These are phyloP conservation scores for Pezicula radicicola DNA, from an alignment of 2,329 filamentous ascomycete genomes.

Conservation along the genomic window DNA sequence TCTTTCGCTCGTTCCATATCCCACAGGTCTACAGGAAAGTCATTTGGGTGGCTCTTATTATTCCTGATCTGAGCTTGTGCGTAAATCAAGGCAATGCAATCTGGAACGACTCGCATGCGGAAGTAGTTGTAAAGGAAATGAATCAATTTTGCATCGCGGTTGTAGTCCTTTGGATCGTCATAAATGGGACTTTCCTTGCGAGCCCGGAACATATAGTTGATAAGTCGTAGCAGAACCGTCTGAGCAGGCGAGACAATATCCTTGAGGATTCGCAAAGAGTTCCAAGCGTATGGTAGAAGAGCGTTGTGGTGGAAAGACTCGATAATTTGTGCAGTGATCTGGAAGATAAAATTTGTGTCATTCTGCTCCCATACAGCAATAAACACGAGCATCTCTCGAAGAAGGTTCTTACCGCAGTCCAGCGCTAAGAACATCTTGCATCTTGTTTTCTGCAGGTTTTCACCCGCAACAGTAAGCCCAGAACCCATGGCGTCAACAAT, in stretches of 20 bases:
- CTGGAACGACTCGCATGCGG: constrained; percentile 86
- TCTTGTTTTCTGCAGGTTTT: constrained; percentile 85
- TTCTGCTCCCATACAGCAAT: constrained; percentile 96
- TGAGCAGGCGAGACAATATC: constrained; percentile 96
- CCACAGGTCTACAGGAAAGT: constrained; percentile 94
- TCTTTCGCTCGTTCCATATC: constrained; percentile 98
- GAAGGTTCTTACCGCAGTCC: constrained; percentile 84
- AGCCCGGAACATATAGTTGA: constrained; percentile 83
- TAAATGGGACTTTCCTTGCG: constrained; percentile 38
- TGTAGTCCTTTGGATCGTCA: constrained; percentile 49
- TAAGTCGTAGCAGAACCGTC: constrained; percentile 84
- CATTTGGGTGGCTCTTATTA: constrained; percentile 70
- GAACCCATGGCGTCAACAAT: constrained; percentile 81
- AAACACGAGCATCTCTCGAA: constrained; percentile 90
- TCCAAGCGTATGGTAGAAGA: constrained; percentile 87
- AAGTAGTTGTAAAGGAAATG: constrained; percentile 94
- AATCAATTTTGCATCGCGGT: constrained; percentile 59
- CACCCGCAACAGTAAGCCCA: constrained; percentile 61
- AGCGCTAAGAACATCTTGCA: constrained; percentile 88
- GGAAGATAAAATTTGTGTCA: constrained; percentile 91
- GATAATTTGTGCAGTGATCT: constrained; percentile 94
- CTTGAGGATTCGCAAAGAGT: constrained; percentile 86
- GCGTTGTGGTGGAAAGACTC: constrained; percentile 88
- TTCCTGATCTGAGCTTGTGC: constrained; percentile 86
- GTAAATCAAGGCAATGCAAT: constrained; percentile 92